Base-by-base conservation (phyloP, 2,329 filamentous ascomycete species). In the Paraphoma chrysanthemicola region DNA sequence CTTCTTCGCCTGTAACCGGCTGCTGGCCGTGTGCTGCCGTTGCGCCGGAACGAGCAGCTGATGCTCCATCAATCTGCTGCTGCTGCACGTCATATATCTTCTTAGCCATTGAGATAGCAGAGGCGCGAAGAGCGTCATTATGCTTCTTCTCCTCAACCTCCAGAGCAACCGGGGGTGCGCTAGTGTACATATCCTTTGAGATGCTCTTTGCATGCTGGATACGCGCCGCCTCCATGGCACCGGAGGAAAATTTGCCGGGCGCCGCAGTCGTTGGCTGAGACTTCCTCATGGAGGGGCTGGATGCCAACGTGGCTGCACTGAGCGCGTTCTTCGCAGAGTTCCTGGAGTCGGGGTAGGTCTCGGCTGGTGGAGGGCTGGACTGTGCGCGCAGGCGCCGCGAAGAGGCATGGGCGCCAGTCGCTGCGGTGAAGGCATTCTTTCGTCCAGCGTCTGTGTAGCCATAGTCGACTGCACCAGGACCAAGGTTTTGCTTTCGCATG, bases 101-200 rank as follows among this genome's bases (percentile, higher is more conserved):
- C 76, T 89, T 90, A 6, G 93, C 93, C 92, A 97, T 96, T 10
- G 90, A 91, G 3, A 97, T 81, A 2, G 93, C 92, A 17, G 92
- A 94, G 30, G 92, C 91, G 61, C 89, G 90, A 2, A 96, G 80
- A 4, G 88, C 87, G 63, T 92, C 90, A 44, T 88, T 85, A 55
- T 85, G 86, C 59, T 85, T 88, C 73, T 88, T 85, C 68, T 97
- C 92, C 41, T 95, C 89, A 0, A 87, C 79, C 69, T 96, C 91
- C 1, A 85, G 80, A 28, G 86, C 83, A 3, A 96, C 86, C 0
- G 88, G 89, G 4, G 93, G 92, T 33, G 86, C 80, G 1, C 90
- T 88, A 0, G 90, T 92, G 71, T 90, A 96, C 86, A 96, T 90
- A 59, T 88, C 87, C 59, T 88, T 83, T 36, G 85, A 82, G 77